Conservation (phyloP, 441 rosid species). For the Mallotus repandus region DNA sequence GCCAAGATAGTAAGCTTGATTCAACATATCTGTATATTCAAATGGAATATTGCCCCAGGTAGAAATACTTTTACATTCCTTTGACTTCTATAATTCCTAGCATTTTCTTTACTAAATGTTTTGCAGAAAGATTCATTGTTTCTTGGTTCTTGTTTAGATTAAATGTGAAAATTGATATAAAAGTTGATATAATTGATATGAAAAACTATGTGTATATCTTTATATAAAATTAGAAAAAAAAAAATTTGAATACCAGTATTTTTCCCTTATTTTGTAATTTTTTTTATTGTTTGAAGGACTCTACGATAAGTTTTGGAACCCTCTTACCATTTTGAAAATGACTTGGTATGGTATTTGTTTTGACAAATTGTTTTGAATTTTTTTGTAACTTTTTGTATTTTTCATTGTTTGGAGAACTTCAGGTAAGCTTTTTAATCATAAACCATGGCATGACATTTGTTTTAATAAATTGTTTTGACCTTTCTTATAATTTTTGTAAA, state of each 20-base stretch:
- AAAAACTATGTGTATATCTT: not conserved
- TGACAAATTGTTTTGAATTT: slow-evolving; percentile 23
- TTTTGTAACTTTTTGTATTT: no score
- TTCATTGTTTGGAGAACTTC: no score
- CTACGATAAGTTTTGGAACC: slow-evolving; percentile 89
- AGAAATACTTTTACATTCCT: slow-evolving; percentile 20
- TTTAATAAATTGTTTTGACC: slow-evolving; percentile 6
- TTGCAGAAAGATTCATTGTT: not conserved
- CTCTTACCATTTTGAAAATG: slow-evolving; percentile 77
- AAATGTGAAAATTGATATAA: not conserved
- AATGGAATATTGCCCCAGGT: slow-evolving; percentile 99
- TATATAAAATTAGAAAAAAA: no score
- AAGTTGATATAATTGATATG: not conserved
- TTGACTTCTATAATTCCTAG: slow-evolving; percentile 2
- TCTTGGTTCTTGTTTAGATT: not conserved
- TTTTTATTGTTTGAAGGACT: slow-evolving; percentile 52
- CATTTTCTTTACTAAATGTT: not conserved
- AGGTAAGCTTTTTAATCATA: no score
- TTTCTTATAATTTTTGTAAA: not conserved
- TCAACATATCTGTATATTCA: slow-evolving; percentile 92
- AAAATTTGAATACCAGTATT: no score
- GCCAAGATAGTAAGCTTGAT: slow-evolving; percentile 69
- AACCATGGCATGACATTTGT: no score
- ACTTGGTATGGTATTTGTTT: slow-evolving; percentile 76
- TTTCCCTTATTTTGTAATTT: not conserved